phyloP scores from a whole-genome alignment of 2,329 filamentous ascomycete species.

The Fusarium sp. region DNA sequence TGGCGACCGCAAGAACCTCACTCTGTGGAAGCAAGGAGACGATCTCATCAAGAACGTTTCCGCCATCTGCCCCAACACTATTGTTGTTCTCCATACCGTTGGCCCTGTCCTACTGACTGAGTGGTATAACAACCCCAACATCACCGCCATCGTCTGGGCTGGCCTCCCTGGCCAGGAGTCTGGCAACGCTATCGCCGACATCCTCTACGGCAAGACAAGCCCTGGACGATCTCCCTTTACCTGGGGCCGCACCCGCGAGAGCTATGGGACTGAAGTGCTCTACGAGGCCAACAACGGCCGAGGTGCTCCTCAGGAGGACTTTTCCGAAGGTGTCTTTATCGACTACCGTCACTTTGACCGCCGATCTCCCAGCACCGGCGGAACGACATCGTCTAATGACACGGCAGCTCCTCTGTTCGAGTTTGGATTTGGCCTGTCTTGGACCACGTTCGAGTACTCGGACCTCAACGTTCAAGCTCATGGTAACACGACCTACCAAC shows the following conservation, averaged over 20 bases:
- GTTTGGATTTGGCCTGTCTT: slow-evolving; percentile 82
- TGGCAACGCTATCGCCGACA: slow-evolving; percentile 79
- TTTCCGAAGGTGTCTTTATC: slow-evolving; percentile 81
- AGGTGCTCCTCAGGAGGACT: slow-evolving; percentile 74
- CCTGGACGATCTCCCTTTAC: slow-evolving; percentile 85
- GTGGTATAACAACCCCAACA: slow-evolving; percentile 78
- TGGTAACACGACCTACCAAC: slow-evolving; percentile 61
- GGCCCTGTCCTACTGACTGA: slow-evolving; percentile 81
- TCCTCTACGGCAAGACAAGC: slow-evolving; percentile 85
- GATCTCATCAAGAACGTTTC: slow-evolving; percentile 83
- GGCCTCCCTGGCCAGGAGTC: slow-evolving; percentile 85
- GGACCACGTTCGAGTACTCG: slow-evolving; percentile 82
- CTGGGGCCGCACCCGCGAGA: slow-evolving; percentile 71
- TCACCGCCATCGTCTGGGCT: slow-evolving; percentile 85
- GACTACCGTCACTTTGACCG: slow-evolving; percentile 75
- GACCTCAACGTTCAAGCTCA: slow-evolving; percentile 66
- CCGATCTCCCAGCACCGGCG: slow-evolving; percentile 48
- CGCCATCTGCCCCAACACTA: slow-evolving; percentile 82
- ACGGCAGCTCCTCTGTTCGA: slow-evolving; percentile 73
- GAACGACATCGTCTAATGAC: slow-evolving; percentile 33
- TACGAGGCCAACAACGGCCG: slow-evolving; percentile 74
- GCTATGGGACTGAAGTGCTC: slow-evolving; percentile 74
- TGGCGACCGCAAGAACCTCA: slow-evolving; percentile 93
- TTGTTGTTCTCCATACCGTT: slow-evolving; percentile 88
- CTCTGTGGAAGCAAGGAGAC: slow-evolving; percentile 86